Evolutionary conservation across 495 filamentous ascomycete species (phyloP).

Genomic region (Daldinia decipiens): DNA sequence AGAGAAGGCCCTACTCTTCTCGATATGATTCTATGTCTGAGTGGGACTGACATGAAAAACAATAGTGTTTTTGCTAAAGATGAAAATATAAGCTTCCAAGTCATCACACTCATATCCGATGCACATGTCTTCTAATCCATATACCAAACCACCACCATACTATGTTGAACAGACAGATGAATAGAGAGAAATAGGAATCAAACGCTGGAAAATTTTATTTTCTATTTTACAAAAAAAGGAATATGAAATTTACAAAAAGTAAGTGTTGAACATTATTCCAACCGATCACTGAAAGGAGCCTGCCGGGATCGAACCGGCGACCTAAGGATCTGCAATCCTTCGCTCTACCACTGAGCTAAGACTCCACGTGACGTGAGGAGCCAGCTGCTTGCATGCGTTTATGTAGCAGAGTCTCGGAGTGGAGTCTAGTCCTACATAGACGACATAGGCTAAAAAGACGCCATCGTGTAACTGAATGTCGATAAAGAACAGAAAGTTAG

Average conservation of each 20-base stretch:
- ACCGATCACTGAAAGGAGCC: background rate
- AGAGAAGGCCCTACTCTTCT: background rate
- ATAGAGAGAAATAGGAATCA: background rate
- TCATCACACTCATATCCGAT: no score
- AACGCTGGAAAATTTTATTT: no score
- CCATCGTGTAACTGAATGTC: background rate
- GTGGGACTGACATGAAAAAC: background rate
- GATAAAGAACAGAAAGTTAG: background rate
- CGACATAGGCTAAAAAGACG: background rate
- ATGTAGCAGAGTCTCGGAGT: background rate
- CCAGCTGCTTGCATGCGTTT: background rate
- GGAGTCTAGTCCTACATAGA: no score
- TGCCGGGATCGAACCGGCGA: slow-evolving; percentile 13
- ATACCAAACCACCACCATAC: no score
- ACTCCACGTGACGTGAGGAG: background rate
- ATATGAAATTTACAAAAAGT: background rate
- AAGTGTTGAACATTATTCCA: background rate
- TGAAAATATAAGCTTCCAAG: no score
- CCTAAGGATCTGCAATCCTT: slow-evolving; percentile 14
- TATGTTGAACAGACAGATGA: background rate
- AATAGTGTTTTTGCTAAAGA: no score
- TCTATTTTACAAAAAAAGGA: background rate
- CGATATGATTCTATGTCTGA: background rate
- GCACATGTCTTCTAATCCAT: no score
- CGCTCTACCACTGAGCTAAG: slow-evolving; percentile 16